Base-by-base conservation (phyloP, 2,329 filamentous ascomycete species). In the Pseudocercospora vitis region DNA sequence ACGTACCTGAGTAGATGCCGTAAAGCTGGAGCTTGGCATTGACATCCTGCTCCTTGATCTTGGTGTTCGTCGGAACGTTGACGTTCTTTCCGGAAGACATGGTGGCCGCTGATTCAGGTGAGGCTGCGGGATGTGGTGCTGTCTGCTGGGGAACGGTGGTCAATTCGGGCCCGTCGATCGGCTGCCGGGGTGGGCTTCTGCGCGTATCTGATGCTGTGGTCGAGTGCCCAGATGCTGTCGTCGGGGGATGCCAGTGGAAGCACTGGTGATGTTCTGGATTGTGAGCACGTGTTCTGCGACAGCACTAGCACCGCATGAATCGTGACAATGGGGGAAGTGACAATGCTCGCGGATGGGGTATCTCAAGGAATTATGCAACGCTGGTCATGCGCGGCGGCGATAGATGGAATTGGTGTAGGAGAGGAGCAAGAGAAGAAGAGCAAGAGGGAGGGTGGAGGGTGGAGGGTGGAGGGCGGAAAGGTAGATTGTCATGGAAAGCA, bases 11-110 rank as follows among this genome's bases (percentile, higher is more conserved):
- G 74, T 86, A 82, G 73, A 97, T 96, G 68, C 92, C 94, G 68
- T 95, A 99, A 31, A 97, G 75, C 74, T 96, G 91, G 48, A 99
- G 85, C 79, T 99, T 99, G 71, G 85, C 84, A 74, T 94, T 94
- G 74, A 97, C 86, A 71, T 96, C 83, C 68, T 76, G 81, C 77
- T 95, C 89, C 81, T 91, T 92, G 71, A 82, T 73, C 76, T 87
- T 85, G 57, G 80, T 67, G 72, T 94, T 81, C 58, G 83, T 86
- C 26, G 89, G 89, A 64, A 80, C 82, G 73, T 94, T 91, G 68
- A 92, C 87, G 53, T 68, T 59, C 44, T 60, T 64, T 26, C 24
- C 42, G 31, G 63, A 60, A 45, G 68, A 57, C 66, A 70, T 70
- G 56, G 42, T 62, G 60, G 56, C 53, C 52, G 58, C 35, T 44